A percentile compares a stretch with the other conserved stretches of the same genome.
Conservation (phyloP, 495 filamentous ascomycete species). For the Copromyces sp. region DNA sequence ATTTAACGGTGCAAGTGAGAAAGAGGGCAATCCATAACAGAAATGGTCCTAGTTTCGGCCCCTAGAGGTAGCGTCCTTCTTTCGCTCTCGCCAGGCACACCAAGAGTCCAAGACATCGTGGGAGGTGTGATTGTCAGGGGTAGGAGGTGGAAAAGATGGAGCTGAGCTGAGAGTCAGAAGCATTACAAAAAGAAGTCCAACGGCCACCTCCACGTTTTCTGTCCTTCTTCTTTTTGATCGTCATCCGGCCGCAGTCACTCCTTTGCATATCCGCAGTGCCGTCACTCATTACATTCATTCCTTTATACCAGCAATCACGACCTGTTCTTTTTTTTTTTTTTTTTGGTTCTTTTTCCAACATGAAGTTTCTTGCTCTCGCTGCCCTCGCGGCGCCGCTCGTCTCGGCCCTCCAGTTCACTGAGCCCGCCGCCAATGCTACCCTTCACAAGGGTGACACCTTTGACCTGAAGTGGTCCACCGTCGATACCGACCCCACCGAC, state of each 20-base stretch:
- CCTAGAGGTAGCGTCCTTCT: background rate
- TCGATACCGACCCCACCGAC: constrained; percentile 35
- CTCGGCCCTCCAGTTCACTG: constrained; percentile 21
- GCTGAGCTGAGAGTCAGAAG: background rate
- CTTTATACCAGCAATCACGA: background rate
- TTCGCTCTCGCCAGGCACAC: background rate
- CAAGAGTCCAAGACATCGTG: background rate
- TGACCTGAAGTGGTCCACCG: constrained; percentile 30
- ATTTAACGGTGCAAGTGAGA: background rate
- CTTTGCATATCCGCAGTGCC: background rate
- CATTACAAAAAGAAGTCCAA: background rate
- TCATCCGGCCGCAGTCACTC: background rate
- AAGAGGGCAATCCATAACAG: background rate
- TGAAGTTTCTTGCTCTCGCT: constrained; percentile 17
- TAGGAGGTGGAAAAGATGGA: background rate
- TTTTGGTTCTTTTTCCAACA: constrained; percentile 5
- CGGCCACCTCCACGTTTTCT: background rate
- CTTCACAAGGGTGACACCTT: constrained; percentile 26
- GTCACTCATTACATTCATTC: background rate
- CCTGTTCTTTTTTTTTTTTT: background rate
- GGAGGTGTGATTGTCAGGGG: background rate
- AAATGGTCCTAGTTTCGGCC: background rate
- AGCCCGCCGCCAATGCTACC: constrained; percentile 22
- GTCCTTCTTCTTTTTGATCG: constrained; percentile 1
- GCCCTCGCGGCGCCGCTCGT: constrained; percentile 23